Evolutionary conservation across 495 filamentous ascomycete species (phyloP).

Genomic region (Penicillium waksmanii): DNA sequence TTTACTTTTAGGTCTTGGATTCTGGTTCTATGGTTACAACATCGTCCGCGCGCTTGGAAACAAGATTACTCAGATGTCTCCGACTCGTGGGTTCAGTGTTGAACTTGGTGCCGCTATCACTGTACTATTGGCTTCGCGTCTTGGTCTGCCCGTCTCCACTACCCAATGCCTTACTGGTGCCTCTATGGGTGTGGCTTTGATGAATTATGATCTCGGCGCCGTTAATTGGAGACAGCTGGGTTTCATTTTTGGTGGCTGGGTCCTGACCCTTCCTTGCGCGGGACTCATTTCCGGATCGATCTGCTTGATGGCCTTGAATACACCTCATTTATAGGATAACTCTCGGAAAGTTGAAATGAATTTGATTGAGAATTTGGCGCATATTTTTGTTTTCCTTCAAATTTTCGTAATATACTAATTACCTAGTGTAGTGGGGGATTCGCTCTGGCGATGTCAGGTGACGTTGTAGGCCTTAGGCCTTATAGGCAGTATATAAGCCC

Average conservation of each 20-base stretch:
- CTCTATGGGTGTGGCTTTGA: slow-evolving; percentile 41
- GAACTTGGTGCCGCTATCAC: slow-evolving; percentile 72
- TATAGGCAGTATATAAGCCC: too few species aligned
- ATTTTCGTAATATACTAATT: too few species aligned
- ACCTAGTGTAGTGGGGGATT: too few species aligned
- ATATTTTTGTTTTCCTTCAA: too few species aligned
- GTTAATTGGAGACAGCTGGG: slow-evolving; percentile 44
- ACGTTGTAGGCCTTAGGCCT: too few species aligned
- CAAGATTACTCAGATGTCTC: slow-evolving; percentile 69
- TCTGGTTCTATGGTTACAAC: slow-evolving; percentile 74
- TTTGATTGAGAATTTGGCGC: too few species aligned
- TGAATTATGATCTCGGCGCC: slow-evolving; percentile 43
- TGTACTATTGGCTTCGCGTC: slow-evolving; percentile 65
- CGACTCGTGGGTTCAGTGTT: slow-evolving; percentile 68
- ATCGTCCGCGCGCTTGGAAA: slow-evolving; percentile 73
- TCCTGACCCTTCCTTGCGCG: slow-evolving; percentile 44
- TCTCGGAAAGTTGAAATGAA: too few species aligned
- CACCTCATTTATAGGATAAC: slow-evolving; percentile 8
- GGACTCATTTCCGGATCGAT: slow-evolving; percentile 40
- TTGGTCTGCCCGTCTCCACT: slow-evolving; percentile 49
- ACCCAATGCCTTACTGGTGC: slow-evolving; percentile 47
- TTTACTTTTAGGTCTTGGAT: slow-evolving; percentile 58
- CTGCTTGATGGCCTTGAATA: slow-evolving; percentile 44
- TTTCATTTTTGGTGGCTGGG: slow-evolving; percentile 43
- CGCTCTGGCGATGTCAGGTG: too few species aligned